Base-by-base conservation (phyloP, 352 stramenopile genomes). In the Phytopythium helicoides region DNA sequence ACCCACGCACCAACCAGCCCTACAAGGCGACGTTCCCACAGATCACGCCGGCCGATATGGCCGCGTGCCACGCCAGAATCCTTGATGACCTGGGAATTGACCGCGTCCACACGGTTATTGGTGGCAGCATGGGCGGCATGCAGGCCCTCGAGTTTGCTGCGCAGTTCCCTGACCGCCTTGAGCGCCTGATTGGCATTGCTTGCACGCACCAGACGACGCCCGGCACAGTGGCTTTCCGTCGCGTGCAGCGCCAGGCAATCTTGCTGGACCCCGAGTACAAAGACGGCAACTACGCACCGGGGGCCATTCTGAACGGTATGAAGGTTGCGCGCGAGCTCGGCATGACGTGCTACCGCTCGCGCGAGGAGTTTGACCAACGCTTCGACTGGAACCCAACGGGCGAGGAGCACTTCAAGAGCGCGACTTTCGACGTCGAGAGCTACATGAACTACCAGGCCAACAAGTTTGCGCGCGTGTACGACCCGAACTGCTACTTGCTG, bases 381-480 rank as follows among this genome's bases (percentile, higher is more conserved):
- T 96, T 96, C 56, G 78, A 95, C 62, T 96, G 86, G 87, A 85
- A 91, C 45, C 85, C 85, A 0, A 89, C 70, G 4, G 81, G 79
- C 3, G 62, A 64, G 14, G 73, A 73, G 59, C 71, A 92, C 37
- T 92, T 92, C 49, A 85, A 80, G 55, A 68, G 70, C n/a, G 54
- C 75, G 14, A 94, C 82, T 12, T 96, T 96, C 41, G 87, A 96
- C 26, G 84, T 96, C 1, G 87, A 96, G 66, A 86, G 71, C 47
- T 96, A 96, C 76, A 92, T 96, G 84, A 77, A 92, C 53, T 92
- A 96, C 67, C 82, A 96, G 57, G 86, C 78, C 35, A 78, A 62
- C 56, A 94, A 94, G 58, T 96, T 96, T 49, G 84, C 85, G 23
- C 81, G 81, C 9, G 53, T 82, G 19, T 95, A 84, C 52, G 87